These are phyloP conservation scores for Trametes cingulata DNA, from an alignment of 768 basidiomycete genomes.

Conservation along the genomic window DNA sequence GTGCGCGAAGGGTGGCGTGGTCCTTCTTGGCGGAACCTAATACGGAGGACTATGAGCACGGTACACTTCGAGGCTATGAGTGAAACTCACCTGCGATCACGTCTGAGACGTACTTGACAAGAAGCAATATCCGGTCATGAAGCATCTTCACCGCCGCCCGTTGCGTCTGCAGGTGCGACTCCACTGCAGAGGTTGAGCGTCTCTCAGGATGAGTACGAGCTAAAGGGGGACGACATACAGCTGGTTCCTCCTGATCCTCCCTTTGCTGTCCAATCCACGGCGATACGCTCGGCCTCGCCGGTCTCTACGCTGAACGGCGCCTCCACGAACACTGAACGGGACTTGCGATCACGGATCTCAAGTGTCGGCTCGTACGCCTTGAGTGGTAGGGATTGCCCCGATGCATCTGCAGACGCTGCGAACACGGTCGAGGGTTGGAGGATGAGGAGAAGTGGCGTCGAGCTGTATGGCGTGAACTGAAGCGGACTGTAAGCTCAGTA, in stretches of 20 bases:
- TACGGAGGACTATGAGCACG: neutral
- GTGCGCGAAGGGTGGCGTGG: slow-evolving; percentile 77
- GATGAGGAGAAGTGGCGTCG: slow-evolving; percentile 86
- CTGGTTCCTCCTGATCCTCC: slow-evolving; percentile 82
- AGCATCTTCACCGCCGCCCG: slow-evolving; percentile 97
- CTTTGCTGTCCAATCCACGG: slow-evolving; percentile 92
- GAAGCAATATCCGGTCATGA: slow-evolving; percentile 81
- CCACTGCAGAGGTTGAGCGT: slow-evolving; percentile 52
- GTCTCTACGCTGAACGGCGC: slow-evolving; percentile 90
- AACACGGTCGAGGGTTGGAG: slow-evolving; percentile 55
- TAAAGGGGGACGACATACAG: slow-evolving; percentile 50
- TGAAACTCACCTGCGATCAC: slow-evolving; percentile 66
- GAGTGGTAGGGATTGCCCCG: slow-evolving; percentile 80
- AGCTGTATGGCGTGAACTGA: slow-evolving; percentile 83
- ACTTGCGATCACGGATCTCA: slow-evolving; percentile 77
- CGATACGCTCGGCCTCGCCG: slow-evolving; percentile 97
- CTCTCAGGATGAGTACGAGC: neutral
- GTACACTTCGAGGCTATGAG: neutral
- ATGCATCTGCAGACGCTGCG: slow-evolving; percentile 47
- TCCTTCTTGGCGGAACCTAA: slow-evolving; percentile 76
- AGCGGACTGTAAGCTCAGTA: neutral
- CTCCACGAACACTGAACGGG: slow-evolving; percentile 80
- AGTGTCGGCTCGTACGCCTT: slow-evolving; percentile 92
- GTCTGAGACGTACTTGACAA: slow-evolving; percentile 83
- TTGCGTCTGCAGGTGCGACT: slow-evolving; percentile 88